Evolutionary conservation across 192 early-diverging fungal genomes (phyloP), one percentile per base, ranked within the genome.

Genomic region (Pilobolus umbonatus): DNA sequence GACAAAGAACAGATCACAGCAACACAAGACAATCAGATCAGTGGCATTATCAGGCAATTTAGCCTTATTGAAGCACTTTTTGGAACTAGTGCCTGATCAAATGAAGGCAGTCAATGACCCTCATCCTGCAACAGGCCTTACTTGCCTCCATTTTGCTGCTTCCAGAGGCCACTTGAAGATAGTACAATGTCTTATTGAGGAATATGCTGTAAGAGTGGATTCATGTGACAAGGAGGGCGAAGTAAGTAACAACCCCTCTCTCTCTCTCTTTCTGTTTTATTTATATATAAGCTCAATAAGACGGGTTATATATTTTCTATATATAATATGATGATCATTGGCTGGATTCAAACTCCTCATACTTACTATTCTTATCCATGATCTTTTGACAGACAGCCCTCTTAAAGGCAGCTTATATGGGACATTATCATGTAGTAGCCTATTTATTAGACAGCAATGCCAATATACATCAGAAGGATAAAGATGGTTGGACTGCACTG

Each of bases 401-500:
- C 0, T 47, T 84, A 28, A 90, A 89, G 54, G 88, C 90, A 3
- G 82, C 88, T 17, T 84, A 84, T 40, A 61, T 71, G 53, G 90
- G 89, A 5, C 82, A 83, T 62, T 57, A 68, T 17, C 55, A 72
- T 8, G 76, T 88, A 15, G 81, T 88, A 4, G 64, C 64, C 17
- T 85, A 75, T 52, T 64, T 94, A 30, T 36, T 89, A 17, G 22
- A 31, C 5, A 72, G 75, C 4, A 68, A 75, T 10, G 87, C 88
- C 6, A 76, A 89, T 51, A 75, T 86, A 14, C 64, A 81, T 55
- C 79, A 81, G 39, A 60, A 67, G 17, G 91, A 94, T 66, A 79
- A 75, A 52, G 87, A 90, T 46, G 88, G 88, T 0, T 91, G 87
- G 86, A 87, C 89, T 7, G 81, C 89, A 3, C 76, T 94, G 28